phyloP scores from a whole-genome alignment of 2,329 filamentous ascomycete species.

The Xylariaceae sp. region DNA sequence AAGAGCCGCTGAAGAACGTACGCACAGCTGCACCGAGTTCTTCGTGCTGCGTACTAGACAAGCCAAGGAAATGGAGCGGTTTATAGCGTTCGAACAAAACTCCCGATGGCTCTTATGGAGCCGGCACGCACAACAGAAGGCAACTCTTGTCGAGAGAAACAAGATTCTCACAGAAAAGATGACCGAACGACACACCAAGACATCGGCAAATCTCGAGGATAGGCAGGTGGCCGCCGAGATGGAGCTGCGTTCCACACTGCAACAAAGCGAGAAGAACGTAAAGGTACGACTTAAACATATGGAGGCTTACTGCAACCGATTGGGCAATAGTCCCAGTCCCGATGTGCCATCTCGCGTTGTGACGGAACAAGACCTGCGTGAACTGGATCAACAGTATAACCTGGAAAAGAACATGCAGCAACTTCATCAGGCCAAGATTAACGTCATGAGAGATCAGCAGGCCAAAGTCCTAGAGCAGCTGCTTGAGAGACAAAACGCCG shows the following conservation, averaged over 20 bases:
- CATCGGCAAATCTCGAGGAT: constrained; percentile 53
- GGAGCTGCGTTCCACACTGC: constrained; percentile 49
- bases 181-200: constrained; percentile 50
- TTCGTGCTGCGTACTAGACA: constrained; percentile 42
- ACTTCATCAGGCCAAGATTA: constrained; percentile 56
- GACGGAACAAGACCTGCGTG: constrained; percentile 54
- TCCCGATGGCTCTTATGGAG: constrained; percentile 46
- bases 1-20: constrained; percentile 43
- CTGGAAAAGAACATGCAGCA: constrained; percentile 55
- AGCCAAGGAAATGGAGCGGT: constrained; percentile 47
- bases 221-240: constrained; percentile 58
- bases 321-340: constrained; percentile 39
- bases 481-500: constrained; percentile 48
- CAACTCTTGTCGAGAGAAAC: constrained; percentile 44
- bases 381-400: constrained; percentile 57
- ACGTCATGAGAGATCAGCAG: constrained; percentile 60
- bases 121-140: constrained; percentile 46
- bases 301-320: constrained; percentile 58
- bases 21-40: constrained; percentile 41
- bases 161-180: constrained; percentile 45
- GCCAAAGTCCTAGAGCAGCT: constrained; percentile 57
- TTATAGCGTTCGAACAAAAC: constrained; percentile 44
- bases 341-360: constrained; percentile 47
- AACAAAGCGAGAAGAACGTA: constrained; percentile 53
- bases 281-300: constrained; percentile 57